Conservation (phyloP, 2,329 filamentous ascomycete genomes). For the Dothideomycetidae sp. region DNA sequence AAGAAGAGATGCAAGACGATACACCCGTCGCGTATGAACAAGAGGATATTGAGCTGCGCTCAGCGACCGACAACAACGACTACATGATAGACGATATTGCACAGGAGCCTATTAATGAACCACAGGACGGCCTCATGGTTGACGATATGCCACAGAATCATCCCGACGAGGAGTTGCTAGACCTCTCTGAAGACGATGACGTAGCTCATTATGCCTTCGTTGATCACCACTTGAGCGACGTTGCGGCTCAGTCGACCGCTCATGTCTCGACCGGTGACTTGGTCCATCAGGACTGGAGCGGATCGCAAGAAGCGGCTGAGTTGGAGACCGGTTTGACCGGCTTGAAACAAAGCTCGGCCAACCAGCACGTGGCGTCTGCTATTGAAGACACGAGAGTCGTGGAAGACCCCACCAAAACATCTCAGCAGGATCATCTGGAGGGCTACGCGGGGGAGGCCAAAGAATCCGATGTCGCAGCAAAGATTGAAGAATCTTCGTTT, state of each 20-base stretch:
- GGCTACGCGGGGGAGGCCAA: not conserved
- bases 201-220: not conserved
- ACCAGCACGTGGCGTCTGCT: not conserved
- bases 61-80: slow-evolving; percentile 21
- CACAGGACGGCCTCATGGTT: slow-evolving; percentile 11
- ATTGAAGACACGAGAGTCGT: not conserved
- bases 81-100: slow-evolving; percentile 20
- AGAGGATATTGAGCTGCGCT: slow-evolving; percentile 24
- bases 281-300: not conserved
- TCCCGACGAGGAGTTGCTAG: slow-evolving; percentile 25
- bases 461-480: not conserved
- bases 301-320: not conserved
- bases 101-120: slow-evolving; percentile 16
- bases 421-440: not conserved
- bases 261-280: not conserved
- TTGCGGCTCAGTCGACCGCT: not conserved
- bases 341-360: not conserved
- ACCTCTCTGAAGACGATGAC: slow-evolving; percentile 23
- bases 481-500: no score
- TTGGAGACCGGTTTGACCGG: not conserved
- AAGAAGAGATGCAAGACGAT: slow-evolving; percentile 45
- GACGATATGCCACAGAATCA: slow-evolving; percentile 10
- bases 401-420: not conserved
- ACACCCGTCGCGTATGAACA: slow-evolving; percentile 18
- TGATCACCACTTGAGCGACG: not conserved